Base-by-base conservation (phyloP, 2,329 filamentous ascomycete genomes). In the Macrophomina phaseolina region DNA sequence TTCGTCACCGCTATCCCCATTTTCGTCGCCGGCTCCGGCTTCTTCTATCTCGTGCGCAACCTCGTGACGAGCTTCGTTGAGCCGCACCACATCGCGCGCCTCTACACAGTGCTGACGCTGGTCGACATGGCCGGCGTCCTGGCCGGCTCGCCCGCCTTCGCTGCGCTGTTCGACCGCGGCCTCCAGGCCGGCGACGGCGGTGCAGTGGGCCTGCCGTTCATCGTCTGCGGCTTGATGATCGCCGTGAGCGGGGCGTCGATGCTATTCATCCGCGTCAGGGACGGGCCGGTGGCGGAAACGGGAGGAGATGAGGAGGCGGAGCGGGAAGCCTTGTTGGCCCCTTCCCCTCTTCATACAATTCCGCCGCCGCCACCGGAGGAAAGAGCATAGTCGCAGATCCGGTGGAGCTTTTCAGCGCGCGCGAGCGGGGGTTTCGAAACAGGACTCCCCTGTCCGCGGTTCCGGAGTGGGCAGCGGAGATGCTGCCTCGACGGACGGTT, bases 21-120 rank as follows among this genome's bases (percentile, higher is more conserved):
- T 14, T 79, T 81, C 12, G 81, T 81, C 4, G 68, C 85, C 1
- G 85, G 86, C 0, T 70, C 71, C 14, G 85, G 85, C 5, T 79
- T 83, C 53, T 62, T 71, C 0, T 70, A 81, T 0, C 71, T 86
- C 1, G 72, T 83, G 18, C 80, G 86, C 40, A 83, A 82, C 3
- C 73, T 88, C 6, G 73, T 87, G n/a, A 86, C 83, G 52, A 79
- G 81, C 9, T 72, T 87, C 11, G 83, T 88, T 12, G 84, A 86
- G 69, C 79, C 82, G 28, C 81, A 85, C 67, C 82, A 86, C 4
- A 78, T 87, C 12, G 86, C 84, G 28, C 82, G 82, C 0, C 75
- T 87, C 30, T 88, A 87, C 71, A 84, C 83, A 4, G 76, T 84
- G 4, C 77, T 88, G 9, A 79, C 81, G 2, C 78, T 86, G 30